Conservation (phyloP, 225 moss, liverwort and hornwort genomes). For the Antitrichia curtipendula region DNA sequence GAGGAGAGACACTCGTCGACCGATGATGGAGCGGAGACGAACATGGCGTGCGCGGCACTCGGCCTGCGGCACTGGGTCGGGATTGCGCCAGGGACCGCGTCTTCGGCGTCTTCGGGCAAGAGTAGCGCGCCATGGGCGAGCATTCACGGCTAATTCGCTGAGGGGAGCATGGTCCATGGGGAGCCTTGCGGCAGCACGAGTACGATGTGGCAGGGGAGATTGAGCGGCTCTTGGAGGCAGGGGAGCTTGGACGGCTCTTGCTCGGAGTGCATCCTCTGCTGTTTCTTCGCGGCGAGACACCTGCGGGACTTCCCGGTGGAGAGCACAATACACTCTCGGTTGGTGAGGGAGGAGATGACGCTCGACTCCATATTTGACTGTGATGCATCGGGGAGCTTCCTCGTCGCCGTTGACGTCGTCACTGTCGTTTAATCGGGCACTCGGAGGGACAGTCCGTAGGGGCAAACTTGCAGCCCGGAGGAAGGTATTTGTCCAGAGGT, state of each 20-base stretch:
- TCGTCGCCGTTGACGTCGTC: not conserved
- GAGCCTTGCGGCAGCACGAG: not conserved
- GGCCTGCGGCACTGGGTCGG: not conserved
- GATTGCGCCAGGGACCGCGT: not conserved
- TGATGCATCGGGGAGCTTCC: not conserved
- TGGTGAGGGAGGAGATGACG: not conserved
- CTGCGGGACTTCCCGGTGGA: not conserved
- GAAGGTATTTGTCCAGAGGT: constrained; percentile 16
- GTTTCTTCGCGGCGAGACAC: not conserved
- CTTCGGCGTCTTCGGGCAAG: not conserved
- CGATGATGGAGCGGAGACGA: not conserved
- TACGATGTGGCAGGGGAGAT: not conserved
- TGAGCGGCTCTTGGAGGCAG: not conserved
- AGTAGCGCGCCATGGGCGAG: not conserved
- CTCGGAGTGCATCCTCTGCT: not conserved
- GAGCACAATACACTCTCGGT: not conserved
- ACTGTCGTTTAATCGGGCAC: not conserved
- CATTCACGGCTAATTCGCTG: not conserved
- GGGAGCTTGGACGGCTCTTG: not conserved
- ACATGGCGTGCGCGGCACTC: not conserved
- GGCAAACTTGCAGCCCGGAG: not conserved
- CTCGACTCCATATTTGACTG: not conserved
- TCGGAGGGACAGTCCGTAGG: not conserved
- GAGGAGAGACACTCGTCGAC: not conserved
- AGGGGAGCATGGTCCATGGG: not conserved